These are phyloP conservation scores for Cadophora gregata DNA, from an alignment of 2,329 filamentous ascomycete genomes.

Conservation along the genomic window DNA sequence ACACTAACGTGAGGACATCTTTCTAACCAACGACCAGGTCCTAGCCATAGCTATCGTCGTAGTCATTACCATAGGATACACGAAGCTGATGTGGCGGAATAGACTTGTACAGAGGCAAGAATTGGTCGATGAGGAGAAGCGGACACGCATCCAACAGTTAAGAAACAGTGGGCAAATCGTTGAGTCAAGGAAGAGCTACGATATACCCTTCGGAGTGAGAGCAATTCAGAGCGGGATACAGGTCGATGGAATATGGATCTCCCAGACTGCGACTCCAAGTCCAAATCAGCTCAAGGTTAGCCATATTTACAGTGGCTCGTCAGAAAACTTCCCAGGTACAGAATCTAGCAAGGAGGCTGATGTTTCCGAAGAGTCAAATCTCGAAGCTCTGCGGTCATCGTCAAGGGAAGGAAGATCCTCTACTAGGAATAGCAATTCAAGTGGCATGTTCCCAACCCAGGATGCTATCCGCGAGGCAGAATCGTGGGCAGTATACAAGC, in stretches of 20 bases:
- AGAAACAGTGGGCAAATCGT: slow-evolving; percentile 55
- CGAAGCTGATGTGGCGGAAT: slow-evolving; percentile 70
- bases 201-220: slow-evolving; percentile 84
- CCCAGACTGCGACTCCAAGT: slow-evolving; percentile 37
- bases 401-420: slow-evolving; percentile 25
- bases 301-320: slow-evolving; percentile 28
- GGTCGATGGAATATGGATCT: slow-evolving; percentile 83
- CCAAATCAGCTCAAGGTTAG: slow-evolving; percentile 35
- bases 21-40: slow-evolving; percentile 56
- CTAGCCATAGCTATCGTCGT: slow-evolving; percentile 72
- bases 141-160: slow-evolving; percentile 58
- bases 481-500: slow-evolving; percentile 42
- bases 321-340: slow-evolving; percentile 19
- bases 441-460: slow-evolving; percentile 9
- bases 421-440: slow-evolving; percentile 19
- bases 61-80: slow-evolving; percentile 71
- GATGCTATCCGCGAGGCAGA: slow-evolving; percentile 1
- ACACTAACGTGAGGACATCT: neutral
- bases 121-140: slow-evolving; percentile 70
- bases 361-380: slow-evolving; percentile 13
- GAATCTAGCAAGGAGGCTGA: slow-evolving; percentile 25
- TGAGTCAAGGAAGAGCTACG: slow-evolving; percentile 50
- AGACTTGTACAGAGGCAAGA: slow-evolving; percentile 62
- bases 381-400: slow-evolving; percentile 11
- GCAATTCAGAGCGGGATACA: slow-evolving; percentile 84